A percentile compares a stretch with the other conserved stretches of the same genome.
phyloP scores from a whole-genome alignment of 768 basidiomycete species.

The Boletus rubroflammeus region DNA sequence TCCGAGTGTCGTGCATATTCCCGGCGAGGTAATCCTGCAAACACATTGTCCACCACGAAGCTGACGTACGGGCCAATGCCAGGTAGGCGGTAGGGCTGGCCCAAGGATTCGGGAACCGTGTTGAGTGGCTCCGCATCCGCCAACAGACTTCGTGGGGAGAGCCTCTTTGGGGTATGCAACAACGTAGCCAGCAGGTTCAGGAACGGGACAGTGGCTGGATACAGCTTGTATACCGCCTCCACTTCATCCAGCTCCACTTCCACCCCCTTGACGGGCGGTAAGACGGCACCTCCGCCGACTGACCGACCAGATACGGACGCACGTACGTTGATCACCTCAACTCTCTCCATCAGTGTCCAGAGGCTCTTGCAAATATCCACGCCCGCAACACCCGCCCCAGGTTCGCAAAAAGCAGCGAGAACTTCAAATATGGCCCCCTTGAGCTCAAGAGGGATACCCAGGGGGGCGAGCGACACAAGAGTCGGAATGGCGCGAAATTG shows the following conservation, averaged over 20 bases:
- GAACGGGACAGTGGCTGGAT: constrained; percentile 89
- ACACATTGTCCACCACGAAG: constrained; percentile 91
- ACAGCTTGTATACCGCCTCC: constrained; percentile 72
- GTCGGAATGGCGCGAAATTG: constrained; percentile 82
- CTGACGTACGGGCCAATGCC: constrained; percentile 78
- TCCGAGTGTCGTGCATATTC: constrained; percentile 76
- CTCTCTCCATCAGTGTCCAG: constrained; percentile 80
- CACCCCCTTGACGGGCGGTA: constrained; percentile 69
- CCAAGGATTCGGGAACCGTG: constrained; percentile 77
- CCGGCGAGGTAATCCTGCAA: constrained; percentile 68
- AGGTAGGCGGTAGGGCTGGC: constrained; percentile 74
- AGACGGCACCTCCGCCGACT: constrained; percentile 26
- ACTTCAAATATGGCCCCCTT: constrained; percentile 84
- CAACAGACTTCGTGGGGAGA: constrained; percentile 57
- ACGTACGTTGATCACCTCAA: constrained; percentile 80
- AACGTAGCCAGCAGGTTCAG: constrained; percentile 77
- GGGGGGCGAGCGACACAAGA: constrained; percentile 71
- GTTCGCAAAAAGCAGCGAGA: constrained; percentile 76
- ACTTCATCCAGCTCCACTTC: constrained; percentile 87
- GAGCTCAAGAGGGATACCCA: constrained; percentile 83
- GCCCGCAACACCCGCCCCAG: constrained; percentile 69
- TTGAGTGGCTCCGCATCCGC: constrained; percentile 58
- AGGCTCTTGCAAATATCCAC: constrained; percentile 79
- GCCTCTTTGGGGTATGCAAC: constrained; percentile 76
- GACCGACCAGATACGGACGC: constrained; percentile 32